Percentiles rank a stretch among this genome's conserved stretches.
These are phyloP conservation scores for Candida insectorum DNA, from an alignment of 805 yeast species.

Conservation along the genomic window DNA sequence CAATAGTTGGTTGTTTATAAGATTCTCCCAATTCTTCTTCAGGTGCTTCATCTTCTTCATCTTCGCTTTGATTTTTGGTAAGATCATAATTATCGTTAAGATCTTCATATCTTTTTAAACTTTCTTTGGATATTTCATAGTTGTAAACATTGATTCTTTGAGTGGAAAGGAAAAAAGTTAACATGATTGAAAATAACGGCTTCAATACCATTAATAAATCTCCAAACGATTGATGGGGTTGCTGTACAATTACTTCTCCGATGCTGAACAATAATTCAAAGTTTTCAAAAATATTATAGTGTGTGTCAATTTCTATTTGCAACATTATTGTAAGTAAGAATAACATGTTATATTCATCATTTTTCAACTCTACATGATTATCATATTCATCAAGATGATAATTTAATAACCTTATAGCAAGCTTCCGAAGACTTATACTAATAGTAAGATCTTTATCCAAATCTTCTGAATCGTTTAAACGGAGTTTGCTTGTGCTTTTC, in stretches of 20 bases:
- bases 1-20: not conserved
- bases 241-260: slow-evolving; percentile 30
- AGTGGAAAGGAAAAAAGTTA: slow-evolving; percentile 41
- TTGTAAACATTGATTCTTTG: slow-evolving; percentile 46
- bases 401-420: slow-evolving; percentile 32
- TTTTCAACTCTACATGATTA: slow-evolving; percentile 14
- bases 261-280: slow-evolving; percentile 38
- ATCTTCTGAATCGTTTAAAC: slow-evolving; percentile 12
- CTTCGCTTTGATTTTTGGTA: slow-evolving; percentile 6
- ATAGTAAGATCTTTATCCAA: slow-evolving; percentile 22
- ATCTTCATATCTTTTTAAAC: slow-evolving; percentile 41
- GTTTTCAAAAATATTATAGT: slow-evolving; percentile 40
- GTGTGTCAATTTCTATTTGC: slow-evolving; percentile 36
- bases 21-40: not conserved
- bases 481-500: slow-evolving; percentile 8
- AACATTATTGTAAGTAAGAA: slow-evolving; percentile 35
- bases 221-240: not conserved
- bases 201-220: slow-evolving; percentile 1
- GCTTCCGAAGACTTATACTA: slow-evolving; percentile 34
- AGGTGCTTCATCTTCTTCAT: slow-evolving; percentile 4
- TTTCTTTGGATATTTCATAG: slow-evolving; percentile 37
- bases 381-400: slow-evolving; percentile 42
- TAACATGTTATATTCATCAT: slow-evolving; percentile 27
- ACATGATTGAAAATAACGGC: slow-evolving; percentile 13
- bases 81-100: slow-evolving; percentile 35